Evolutionary conservation across 495 filamentous ascomycete species (phyloP).

Genomic region (Penicillium odoratum): DNA sequence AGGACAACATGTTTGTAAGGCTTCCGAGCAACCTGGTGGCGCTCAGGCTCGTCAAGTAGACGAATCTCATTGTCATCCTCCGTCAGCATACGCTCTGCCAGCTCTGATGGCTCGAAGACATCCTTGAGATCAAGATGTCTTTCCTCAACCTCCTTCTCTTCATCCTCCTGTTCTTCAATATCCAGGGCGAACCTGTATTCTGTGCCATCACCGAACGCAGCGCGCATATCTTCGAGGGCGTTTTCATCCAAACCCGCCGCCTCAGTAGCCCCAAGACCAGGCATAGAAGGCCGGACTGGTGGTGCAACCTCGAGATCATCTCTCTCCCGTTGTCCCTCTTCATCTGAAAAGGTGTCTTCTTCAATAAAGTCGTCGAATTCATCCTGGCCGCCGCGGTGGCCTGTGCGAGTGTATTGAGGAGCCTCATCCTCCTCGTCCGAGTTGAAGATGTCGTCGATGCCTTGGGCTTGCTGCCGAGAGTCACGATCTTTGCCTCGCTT

Average conservation of each 20-base stretch:
- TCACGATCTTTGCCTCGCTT: slow-evolving; percentile 85
- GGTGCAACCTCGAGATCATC: slow-evolving; percentile 87
- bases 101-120: slow-evolving; percentile 94
- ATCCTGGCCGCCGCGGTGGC: slow-evolving; percentile 58
- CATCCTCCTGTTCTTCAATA: slow-evolving; percentile 66
- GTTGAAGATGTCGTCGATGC: slow-evolving; percentile 82
- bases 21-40: slow-evolving; percentile 88
- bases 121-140: slow-evolving; percentile 90
- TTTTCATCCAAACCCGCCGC: slow-evolving; percentile 83
- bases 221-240: slow-evolving; percentile 89
- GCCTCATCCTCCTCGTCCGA: slow-evolving; percentile 88
- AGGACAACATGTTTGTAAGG: slow-evolving; percentile 77
- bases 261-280: slow-evolving; percentile 58
- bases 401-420: slow-evolving; percentile 56
- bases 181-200: slow-evolving; percentile 94
- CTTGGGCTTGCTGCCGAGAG: slow-evolving; percentile 58
- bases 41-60: slow-evolving; percentile 82
- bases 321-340: slow-evolving; percentile 70
- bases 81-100: slow-evolving; percentile 89
- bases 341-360: slow-evolving; percentile 88
- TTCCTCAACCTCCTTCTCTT: slow-evolving; percentile 69
- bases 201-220: slow-evolving; percentile 89
- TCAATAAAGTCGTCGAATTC: slow-evolving; percentile 98
- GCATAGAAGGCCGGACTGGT: slow-evolving; percentile 61
- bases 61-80: slow-evolving; percentile 93